Percentiles rank a stretch among this genome's conserved stretches.
phyloP scores from a whole-genome alignment of 1,284 basidiomycete genomes.

The Sanghuangporus sanghuang region DNA sequence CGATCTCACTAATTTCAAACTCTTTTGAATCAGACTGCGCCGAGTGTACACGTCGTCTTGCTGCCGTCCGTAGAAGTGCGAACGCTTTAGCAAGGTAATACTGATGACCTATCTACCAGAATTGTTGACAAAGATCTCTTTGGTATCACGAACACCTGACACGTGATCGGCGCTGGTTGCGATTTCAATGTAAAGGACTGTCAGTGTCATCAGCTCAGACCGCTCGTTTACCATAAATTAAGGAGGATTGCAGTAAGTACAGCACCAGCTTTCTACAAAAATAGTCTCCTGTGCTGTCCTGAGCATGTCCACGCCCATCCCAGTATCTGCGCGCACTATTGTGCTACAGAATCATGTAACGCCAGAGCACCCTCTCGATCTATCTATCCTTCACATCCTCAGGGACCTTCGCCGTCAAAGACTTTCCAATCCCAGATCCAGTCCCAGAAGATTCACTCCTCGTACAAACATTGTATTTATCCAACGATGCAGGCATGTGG shows the following conservation, averaged over 20 bases:
- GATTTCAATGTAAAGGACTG: no score
- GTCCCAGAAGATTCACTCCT: slow-evolving; percentile 14
- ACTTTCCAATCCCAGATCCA: slow-evolving; percentile 7
- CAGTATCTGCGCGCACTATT: neutral
- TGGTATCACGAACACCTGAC: no score
- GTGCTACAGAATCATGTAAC: slow-evolving; percentile 13
- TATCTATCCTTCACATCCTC: slow-evolving; percentile 7
- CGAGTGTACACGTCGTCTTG: no score
- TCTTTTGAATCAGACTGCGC: no score
- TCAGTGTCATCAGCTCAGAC: no score
- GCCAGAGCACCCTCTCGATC: slow-evolving; percentile 3
- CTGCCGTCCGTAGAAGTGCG: neutral
- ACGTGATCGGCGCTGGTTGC: no score
- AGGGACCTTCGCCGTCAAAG: slow-evolving; percentile 14
- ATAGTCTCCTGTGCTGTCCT: neutral
- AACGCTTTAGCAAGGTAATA: neutral
- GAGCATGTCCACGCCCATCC: neutral
- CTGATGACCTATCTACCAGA: neutral
- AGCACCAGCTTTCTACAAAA: neutral
- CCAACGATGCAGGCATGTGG: slow-evolving; percentile 18
- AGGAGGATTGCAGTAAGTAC: neutral
- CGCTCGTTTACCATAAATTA: no score
- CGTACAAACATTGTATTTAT: slow-evolving; percentile 13
- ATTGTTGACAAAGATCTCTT: no score
- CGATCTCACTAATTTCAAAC: no score